Evolutionary conservation across 148 eudicot genomes (phyloP), one percentile per base, ranked within the genome.

Genomic region (Fagopyrum tataricum): DNA sequence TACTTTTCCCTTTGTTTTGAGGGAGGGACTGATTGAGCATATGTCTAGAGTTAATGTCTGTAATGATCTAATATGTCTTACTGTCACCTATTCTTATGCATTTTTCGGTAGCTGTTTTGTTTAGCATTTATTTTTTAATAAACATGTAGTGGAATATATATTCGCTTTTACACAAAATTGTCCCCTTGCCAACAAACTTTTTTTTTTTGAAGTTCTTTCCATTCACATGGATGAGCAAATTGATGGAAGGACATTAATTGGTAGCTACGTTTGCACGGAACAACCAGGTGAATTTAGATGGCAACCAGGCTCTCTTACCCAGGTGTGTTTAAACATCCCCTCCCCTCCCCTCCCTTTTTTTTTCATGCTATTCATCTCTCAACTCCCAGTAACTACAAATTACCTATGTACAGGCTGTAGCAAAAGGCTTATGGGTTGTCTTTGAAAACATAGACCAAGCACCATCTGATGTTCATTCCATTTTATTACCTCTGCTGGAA

Each of bases 211-310:
- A 95, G 97, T 92, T 81, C 81, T 91, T 49, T 86, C 88, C 13
- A 87, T 95, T 73, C 96, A 95, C 84, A 85, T 95, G 99, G 99
- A 95, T 76, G 99, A 95, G 67, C 99, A 95, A 83, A 88, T 92
- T 77, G 99, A 95, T 77, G 99, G 97, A 46, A 91, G 89, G 79
- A 95, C 91, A 49, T 79, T 95, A 78, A 77, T 95, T 53, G 99
- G 99, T 52, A 85, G 86, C 81, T 95, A 95, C 81, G 99, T 95
- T 72, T 95, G 94, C 76, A 82, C 97, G 5, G 97, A 95, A 73
- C 84, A 85, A 78, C 99, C 97, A 73, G 99, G 99, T 73, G 99
- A 95, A 84, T 95, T 95, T 75, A 88, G 96, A 75, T 95, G 99
- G 99, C 99, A 92, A 80, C 97, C 97, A 72, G 99, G 97, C 76